Percentiles rank a stretch among this genome's conserved stretches.
These are phyloP conservation scores for Aspergillus novoparasiticus DNA, from an alignment of 2,329 filamentous ascomycete genomes.

Conservation along the genomic window DNA sequence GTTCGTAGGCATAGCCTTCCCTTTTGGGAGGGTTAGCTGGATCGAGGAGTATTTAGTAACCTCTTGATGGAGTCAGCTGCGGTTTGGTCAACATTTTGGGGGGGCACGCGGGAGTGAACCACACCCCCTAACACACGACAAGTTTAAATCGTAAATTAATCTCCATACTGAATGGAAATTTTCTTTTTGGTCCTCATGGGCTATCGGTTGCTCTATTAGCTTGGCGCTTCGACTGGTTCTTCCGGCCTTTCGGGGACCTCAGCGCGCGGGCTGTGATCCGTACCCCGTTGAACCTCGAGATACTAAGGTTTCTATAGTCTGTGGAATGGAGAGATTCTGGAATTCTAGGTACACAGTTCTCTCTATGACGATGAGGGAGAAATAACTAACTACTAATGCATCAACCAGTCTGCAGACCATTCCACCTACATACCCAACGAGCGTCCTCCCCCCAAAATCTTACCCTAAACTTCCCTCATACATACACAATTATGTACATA, in stretches of 20 bases:
- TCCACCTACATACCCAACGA: background rate
- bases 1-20: background rate
- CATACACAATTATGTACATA: background rate
- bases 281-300: background rate
- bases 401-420: background rate
- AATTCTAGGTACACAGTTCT: background rate
- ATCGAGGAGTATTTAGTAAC: background rate
- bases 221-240: conserved; percentile 7
- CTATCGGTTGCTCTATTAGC: conserved; percentile 7
- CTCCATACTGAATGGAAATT: background rate
- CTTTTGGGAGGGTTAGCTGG: background rate
- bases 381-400: background rate
- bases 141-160: conserved; percentile 3
- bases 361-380: background rate
- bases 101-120: background rate
- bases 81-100: background rate
- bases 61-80: background rate
- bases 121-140: background rate
- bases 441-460: background rate
- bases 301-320: background rate
- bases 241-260: conserved; percentile 9
- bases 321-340: background rate
- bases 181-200: background rate
- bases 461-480: no score
- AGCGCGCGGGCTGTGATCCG: background rate